Percentiles rank a stretch among this genome's conserved stretches.
These are phyloP conservation scores for Ceratopteris richardii DNA, from an alignment of 75 land plant genomes.

Conservation along the genomic window DNA sequence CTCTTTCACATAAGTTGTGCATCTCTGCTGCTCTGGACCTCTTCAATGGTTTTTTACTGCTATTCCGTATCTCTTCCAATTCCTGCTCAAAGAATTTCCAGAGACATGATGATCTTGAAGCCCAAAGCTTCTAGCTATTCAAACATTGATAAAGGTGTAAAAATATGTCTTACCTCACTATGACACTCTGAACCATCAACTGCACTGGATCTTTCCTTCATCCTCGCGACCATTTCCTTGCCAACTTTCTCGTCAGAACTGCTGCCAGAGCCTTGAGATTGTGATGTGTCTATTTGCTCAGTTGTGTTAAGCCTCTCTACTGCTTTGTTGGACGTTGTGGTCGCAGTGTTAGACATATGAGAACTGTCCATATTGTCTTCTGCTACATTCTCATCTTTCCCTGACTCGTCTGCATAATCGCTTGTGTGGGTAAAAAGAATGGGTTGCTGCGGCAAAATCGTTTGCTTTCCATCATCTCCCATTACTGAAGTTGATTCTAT, in stretches of 20 bases:
- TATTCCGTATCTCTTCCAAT: constrained; percentile 15
- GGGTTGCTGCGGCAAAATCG: not conserved
- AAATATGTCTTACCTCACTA: constrained; percentile 39
- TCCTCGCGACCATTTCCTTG: not conserved
- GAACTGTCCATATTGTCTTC: not conserved
- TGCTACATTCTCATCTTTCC: not conserved
- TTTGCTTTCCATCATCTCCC: too few species aligned
- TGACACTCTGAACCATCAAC: constrained; percentile 33
- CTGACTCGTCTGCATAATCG: not conserved
- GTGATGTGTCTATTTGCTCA: not conserved
- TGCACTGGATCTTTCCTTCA: not conserved
- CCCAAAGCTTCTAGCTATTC: too few species aligned
- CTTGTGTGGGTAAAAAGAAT: not conserved
- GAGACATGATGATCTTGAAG: too few species aligned
- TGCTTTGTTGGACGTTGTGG: not conserved
- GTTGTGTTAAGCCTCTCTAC: not conserved
- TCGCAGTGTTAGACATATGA: not conserved
- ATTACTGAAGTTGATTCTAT: too few species aligned
- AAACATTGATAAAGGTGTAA: too few species aligned
- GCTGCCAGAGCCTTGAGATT: constrained; percentile 1
- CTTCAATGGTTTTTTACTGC: constrained; percentile 27
- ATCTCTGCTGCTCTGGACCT: constrained; percentile 75
- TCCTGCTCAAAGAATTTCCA: constrained; percentile 1
- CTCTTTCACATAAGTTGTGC: constrained; percentile 65
- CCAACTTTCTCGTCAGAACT: constrained; percentile 1